Evolutionary conservation across 1,284 basidiomycete species (phyloP), one percentile per base, ranked within the genome.

Genomic region (Hypsizygus ulmarius): DNA sequence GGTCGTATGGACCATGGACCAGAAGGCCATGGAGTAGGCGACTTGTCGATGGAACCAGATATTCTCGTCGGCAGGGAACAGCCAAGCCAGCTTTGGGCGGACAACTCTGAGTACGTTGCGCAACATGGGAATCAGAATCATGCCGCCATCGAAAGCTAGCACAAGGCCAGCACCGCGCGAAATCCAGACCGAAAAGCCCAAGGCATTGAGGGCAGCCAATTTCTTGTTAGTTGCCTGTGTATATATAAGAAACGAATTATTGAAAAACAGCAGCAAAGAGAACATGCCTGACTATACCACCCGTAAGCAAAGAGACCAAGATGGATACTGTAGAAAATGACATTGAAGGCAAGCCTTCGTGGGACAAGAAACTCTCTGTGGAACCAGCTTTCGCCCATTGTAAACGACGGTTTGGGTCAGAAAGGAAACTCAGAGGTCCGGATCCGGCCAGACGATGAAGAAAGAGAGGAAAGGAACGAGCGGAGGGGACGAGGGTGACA

Each of bases 41-140:
- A 93, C 89, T 61, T 94, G 91, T 52, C 90, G 76, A 65, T 95
- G 92, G 74, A 93, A 91, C 91, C 90, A 92, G 60, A 93, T 86
- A 59, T 90, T 91, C 72, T 93, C 91, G 65, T 94, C 91, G 50
- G 87, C 85, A 18, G 91, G 90, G 72, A 93, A 84, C 42, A 89
- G 70, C 80, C 86, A 87, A 7, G 80, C 69, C 40, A 93, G 61
- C 56, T 75, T 83, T 27, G 91, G 92, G 30, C 92, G 83, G 54
- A 93, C 67, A 55, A 90, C 68, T 50, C 86, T 84, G 63, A 94
- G 82, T 59, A 90, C 67, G 62, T 93, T 93, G 59, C 91, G 85
- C 51, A 93, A 65, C 82, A 93, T 87, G 32, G 92, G 92, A 37
- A 95, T 61, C 46, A 93, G 78, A 56, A 94, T 90, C 54, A 93